Evolutionary conservation across 2,329 filamentous ascomycete genomes (phyloP).

Genomic region (Pseudopyrenochaeta lycopersici): DNA sequence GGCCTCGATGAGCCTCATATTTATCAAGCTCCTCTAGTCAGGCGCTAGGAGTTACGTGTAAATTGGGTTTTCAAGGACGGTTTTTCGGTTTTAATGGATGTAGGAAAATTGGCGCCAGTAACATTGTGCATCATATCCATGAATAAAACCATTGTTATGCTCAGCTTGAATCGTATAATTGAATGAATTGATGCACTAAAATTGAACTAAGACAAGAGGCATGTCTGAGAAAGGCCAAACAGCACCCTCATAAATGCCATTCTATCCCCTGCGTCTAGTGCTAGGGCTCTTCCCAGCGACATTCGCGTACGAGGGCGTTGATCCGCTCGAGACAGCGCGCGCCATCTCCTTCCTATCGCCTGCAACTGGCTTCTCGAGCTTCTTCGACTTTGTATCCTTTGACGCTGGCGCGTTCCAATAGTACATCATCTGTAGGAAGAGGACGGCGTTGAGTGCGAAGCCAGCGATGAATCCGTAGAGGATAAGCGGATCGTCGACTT

Average conservation of each 20-base stretch:
- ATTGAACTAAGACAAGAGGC: background rate
- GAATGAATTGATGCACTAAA: background rate
- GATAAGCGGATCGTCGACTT: slow-evolving; percentile 96
- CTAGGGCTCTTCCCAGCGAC: slow-evolving; percentile 59
- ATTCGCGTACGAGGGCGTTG: slow-evolving; percentile 47
- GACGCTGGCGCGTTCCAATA: slow-evolving; percentile 79
- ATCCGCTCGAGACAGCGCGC: slow-evolving; percentile 47
- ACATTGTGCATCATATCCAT: background rate
- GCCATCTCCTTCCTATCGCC: slow-evolving; percentile 42
- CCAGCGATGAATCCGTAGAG: slow-evolving; percentile 93
- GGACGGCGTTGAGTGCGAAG: slow-evolving; percentile 85
- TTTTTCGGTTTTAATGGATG: background rate
- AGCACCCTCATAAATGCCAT: background rate
- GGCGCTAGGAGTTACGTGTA: background rate
- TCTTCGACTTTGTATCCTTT: slow-evolving; percentile 45
- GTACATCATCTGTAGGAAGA: slow-evolving; percentile 91
- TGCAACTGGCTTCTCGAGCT: slow-evolving; percentile 49
- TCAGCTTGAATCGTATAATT: background rate
- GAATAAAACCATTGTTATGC: background rate
- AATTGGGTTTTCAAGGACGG: background rate
- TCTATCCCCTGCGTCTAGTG: slow-evolving; percentile 63
- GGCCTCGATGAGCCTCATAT: background rate
- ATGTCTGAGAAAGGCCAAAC: too few relatives aligned
- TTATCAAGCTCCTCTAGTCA: background rate
- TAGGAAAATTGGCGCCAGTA: background rate